Base-by-base conservation (phyloP, 2,329 filamentous ascomycete species). In the Paracorniculantispora psalliotae region DNA sequence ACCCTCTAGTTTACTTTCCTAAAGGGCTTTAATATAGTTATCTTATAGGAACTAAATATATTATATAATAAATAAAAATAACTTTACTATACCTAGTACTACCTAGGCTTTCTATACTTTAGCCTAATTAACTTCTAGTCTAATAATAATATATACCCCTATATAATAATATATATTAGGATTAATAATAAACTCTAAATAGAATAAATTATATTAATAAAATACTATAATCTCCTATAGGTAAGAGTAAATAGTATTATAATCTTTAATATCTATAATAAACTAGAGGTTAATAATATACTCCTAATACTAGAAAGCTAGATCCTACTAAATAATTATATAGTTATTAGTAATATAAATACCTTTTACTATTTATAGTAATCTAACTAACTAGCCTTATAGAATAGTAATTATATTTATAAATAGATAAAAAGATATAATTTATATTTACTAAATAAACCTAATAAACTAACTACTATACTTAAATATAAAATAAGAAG, bases 71-170 rank as follows among this genome's bases (percentile, higher is more conserved):
- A 53, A 23, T 8, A 53, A 25, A 53, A 53, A 39, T 2, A 53
- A 23, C 50, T 53, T 17, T 53, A 28, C 23, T 13, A 9, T 12
- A 53, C 50, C 4, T 19, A 53, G 50, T 41, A 53, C 28, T 12
- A 53, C 35, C 50, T 28, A 21, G 50, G 50, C 50, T 53, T 53
- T 13, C 35, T 53, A n/a, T 53, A 19, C 35, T 53, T 53, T 43
- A 53, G 50, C 25, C 50, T 7, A 17, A 15, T 43, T 4, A 23
- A 53, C 35, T 53, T 23, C 17, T 53, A 13, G 50, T 17, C 21
- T 12, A 41, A 53, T 28, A 53, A 53, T 5, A 19, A 55, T 15
- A 55, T 19, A 55, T 26, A 23, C 17, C 50, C 35, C 6, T 19
- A n/a, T 12, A 26, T 55, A 10, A 55, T 55, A 9, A 55, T 15